phyloP scores from a whole-genome alignment of 2,329 filamentous ascomycete species.

The Aquanectria penicillioides region DNA sequence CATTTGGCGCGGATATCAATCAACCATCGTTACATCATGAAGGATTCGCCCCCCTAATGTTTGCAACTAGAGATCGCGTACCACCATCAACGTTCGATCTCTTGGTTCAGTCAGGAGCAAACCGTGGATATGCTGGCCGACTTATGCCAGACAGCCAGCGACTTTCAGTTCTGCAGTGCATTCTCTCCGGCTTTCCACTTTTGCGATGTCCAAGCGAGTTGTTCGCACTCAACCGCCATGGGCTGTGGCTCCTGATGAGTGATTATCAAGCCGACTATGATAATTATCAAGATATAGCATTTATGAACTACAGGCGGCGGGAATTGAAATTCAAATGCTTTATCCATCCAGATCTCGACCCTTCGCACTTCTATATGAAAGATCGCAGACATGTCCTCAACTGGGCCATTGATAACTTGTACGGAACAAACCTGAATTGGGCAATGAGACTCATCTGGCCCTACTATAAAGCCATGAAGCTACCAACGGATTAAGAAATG shows the following conservation, averaged over 20 bases:
- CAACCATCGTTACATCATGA: not conserved
- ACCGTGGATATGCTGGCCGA: not conserved
- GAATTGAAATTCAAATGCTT: not conserved
- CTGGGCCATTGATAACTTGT: slow-evolving; percentile 12
- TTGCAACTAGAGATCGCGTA: slow-evolving; percentile 10
- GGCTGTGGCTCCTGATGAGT: not conserved
- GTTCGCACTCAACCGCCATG: too few species aligned
- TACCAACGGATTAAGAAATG: not conserved
- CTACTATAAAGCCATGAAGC: not conserved
- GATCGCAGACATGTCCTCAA: not conserved
- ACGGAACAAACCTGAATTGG: not conserved
- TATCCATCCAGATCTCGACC: not conserved
- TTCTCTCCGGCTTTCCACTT: slow-evolving; percentile 10
- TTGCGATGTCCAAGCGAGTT: too few species aligned
- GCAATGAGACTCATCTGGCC: not conserved
- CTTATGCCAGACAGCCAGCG: not conserved
- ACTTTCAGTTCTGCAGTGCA: slow-evolving; percentile 7
- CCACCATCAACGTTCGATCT: not conserved
- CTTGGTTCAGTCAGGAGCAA: not conserved
- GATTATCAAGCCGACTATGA: not conserved
- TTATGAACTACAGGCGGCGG: too few species aligned
- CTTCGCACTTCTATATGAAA: not conserved
- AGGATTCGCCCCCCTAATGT: slow-evolving; percentile 17
- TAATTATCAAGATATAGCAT: not conserved
- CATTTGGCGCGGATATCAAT: not conserved